phyloP scores from a whole-genome alignment of 106 monocot genomes.

The Dioscorea alata region DNA sequence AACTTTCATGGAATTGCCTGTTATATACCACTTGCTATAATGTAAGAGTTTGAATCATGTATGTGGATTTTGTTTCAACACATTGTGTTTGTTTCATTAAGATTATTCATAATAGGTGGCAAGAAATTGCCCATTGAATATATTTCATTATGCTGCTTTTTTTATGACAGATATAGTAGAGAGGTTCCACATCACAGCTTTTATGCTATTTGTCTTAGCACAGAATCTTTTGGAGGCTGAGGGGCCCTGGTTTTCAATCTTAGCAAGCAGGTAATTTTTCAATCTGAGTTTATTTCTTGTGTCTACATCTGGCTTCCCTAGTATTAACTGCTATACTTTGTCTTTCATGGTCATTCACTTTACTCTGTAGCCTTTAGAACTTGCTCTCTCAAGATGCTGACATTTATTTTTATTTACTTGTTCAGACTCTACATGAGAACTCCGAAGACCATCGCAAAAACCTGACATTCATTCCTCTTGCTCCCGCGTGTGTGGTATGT shows the following conservation, averaged over 20 bases:
- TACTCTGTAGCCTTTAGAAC: too few species aligned
- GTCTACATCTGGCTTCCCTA: too few species aligned
- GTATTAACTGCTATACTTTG: too few species aligned
- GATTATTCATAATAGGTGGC: too few species aligned
- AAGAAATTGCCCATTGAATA: background rate
- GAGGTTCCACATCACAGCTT: slow-evolving; percentile 72
- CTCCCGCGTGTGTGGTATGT: slow-evolving; percentile 92
- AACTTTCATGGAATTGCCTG: too few species aligned
- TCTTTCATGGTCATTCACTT: too few species aligned
- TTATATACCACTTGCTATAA: too few species aligned
- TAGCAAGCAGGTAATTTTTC: slow-evolving; percentile 73
- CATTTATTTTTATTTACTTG: background rate
- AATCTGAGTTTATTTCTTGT: background rate
- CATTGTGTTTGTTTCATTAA: too few species aligned
- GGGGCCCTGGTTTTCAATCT: slow-evolving; percentile 82
- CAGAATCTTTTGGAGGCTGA: slow-evolving; percentile 86
- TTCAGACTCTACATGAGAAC: slow-evolving; percentile 70
- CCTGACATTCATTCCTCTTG: slow-evolving; percentile 88
- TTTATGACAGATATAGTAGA: slow-evolving; percentile 57
- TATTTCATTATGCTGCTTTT: background rate
- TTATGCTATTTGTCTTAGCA: slow-evolving; percentile 72
- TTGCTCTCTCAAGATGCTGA: background rate
- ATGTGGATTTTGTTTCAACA: too few species aligned
- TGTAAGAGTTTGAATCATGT: too few species aligned
- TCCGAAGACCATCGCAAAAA: slow-evolving; percentile 60